Base-by-base conservation (phyloP, 306 rosid species). In the Urtica urens region DNA sequence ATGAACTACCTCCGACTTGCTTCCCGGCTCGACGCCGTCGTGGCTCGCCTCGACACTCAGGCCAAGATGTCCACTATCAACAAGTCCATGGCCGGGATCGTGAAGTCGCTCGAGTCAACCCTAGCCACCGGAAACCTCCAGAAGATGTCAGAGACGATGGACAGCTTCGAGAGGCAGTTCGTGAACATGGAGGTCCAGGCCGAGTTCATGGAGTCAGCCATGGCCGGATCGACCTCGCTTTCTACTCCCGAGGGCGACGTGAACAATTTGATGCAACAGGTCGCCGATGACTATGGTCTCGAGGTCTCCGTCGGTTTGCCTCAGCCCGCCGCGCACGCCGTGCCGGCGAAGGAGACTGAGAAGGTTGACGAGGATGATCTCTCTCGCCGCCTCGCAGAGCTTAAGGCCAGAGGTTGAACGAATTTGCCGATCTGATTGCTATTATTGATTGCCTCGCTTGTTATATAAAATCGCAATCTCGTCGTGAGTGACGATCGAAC, bases 121-220 rank as follows among this genome's bases (percentile, higher is more conserved):
- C 63, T 87, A 11, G 68, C 78, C 3, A 83, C 94, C 0, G 96
- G 94, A 0, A 87, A 83, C 50, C 72, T 87, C 3, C 94, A 87
- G 83, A 87, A 83, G 88, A 87, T 83, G 94, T 83, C 94, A 8
- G 94, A 87, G 79, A 87, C 93, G 0, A 87, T 87, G 96, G 96
- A 87, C 44, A 71, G 61, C 34, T 87, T 87, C 39, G 96, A 87
- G 88, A 87, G 80, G 76, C 94, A 87, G 71, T 87, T 87, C 28
- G 94, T 87, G 14, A 83, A 87, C 48, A 87, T 87, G 96, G 96
- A 87, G 79, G 96, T 87, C 23, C 96, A 87, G 62, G 96, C 96
- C 0, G 96, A 80, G 74, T 87, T 87, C 59, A 80, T 87, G 96
- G 94, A 87, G 71, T 80, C 75, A 50, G 72, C 96, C 39, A 87